Evolutionary conservation across 345 rosid species (phyloP).

Genomic region (Rhizophora mangle): DNA sequence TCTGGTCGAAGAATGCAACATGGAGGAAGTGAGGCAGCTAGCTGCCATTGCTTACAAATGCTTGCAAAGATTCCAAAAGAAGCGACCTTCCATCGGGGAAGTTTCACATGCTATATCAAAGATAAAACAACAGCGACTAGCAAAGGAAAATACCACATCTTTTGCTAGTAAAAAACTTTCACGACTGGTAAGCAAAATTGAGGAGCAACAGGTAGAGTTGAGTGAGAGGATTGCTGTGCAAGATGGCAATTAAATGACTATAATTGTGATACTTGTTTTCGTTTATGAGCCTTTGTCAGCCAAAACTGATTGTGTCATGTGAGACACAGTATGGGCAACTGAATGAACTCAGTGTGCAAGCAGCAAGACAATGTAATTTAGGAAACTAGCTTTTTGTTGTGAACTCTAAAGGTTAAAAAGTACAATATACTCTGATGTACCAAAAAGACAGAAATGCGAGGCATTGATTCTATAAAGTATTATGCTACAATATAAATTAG

Average conservation of each 20-base stretch:
- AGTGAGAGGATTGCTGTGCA: constrained; percentile 44
- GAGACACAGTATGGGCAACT: no score
- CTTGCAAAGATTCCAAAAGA: constrained; percentile 68
- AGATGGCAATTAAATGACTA: constrained; percentile 30
- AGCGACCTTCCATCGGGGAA: constrained; percentile 78
- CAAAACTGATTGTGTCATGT: background rate
- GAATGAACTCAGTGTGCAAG: no score
- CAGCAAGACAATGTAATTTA: no score
- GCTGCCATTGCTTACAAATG: constrained; percentile 72
- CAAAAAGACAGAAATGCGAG: no score
- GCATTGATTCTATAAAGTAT: no score
- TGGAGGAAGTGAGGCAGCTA: constrained; percentile 63
- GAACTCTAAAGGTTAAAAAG: no score
- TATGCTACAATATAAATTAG: no score
- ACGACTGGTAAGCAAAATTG: constrained; percentile 62
- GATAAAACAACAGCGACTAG: constrained; percentile 53
- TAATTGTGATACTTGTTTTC: background rate
- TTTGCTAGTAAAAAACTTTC: constrained; percentile 43
- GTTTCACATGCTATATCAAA: constrained; percentile 73
- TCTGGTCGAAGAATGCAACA: constrained; percentile 57
- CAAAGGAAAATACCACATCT: constrained; percentile 39
- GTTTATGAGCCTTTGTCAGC: background rate
- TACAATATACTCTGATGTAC: no score
- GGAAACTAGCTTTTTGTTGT: no score
- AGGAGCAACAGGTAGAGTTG: constrained; percentile 71